These are phyloP conservation scores for Heliamphora pulchella DNA, from an alignment of 179 eudicot species.

Conservation along the genomic window DNA sequence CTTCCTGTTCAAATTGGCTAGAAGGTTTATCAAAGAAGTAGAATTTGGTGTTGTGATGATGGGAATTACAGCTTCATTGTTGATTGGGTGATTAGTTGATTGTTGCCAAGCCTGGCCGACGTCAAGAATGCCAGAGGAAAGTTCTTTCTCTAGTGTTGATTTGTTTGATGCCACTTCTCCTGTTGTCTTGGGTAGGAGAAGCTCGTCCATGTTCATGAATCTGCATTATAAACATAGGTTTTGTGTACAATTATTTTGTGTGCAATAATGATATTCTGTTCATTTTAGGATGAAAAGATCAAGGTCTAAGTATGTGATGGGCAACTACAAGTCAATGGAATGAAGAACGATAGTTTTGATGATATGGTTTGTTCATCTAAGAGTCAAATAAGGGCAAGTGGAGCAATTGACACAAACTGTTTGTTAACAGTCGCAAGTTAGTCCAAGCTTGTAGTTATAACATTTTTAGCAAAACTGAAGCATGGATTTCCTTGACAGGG, in stretches of 20 bases:
- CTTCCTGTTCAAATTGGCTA: slow-evolving; percentile 24
- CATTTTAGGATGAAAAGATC: too few species aligned
- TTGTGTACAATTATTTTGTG: too few species aligned
- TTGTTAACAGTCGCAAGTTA: too few species aligned
- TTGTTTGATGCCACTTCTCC: slow-evolving; percentile 10
- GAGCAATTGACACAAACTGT: too few species aligned
- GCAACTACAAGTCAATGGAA: background rate
- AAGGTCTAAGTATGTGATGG: background rate
- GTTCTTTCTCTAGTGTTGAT: background rate
- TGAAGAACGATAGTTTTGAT: slow-evolving; percentile 4
- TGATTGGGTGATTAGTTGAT: slow-evolving; percentile 11
- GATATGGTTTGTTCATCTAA: background rate
- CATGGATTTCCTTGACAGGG: too few species aligned
- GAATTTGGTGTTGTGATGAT: slow-evolving; percentile 15
- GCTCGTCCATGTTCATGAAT: background rate
- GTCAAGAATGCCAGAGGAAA: slow-evolving; percentile 8
- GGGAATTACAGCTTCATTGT: slow-evolving; percentile 14
- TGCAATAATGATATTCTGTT: too few species aligned
- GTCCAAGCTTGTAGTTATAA: too few species aligned
- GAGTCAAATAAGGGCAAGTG: background rate
- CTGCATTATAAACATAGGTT: background rate
- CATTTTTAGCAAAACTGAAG: too few species aligned
- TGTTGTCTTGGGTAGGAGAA: background rate
- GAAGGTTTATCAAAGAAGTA: slow-evolving; percentile 19
- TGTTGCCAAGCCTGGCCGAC: slow-evolving; percentile 6